Conservation (phyloP, 371 early-diverging fungal species). For the Mucor saturninus region DNA sequence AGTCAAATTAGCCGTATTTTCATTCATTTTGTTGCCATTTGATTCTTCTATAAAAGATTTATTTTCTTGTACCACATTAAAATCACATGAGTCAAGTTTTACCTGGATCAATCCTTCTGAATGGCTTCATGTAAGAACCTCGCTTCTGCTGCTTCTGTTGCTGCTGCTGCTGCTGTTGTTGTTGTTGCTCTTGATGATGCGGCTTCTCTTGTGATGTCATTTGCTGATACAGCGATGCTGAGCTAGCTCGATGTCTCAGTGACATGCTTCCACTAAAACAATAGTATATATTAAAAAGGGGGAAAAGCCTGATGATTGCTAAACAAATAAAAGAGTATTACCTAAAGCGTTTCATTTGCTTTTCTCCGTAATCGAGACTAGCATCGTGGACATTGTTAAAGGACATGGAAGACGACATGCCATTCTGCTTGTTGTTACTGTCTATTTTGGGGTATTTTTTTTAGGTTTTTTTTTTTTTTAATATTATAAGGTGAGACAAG, state of each 20-base stretch:
- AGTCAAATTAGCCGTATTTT: not conserved
- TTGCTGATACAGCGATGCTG: constrained; percentile 16
- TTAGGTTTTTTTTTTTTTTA: not conserved
- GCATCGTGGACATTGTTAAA: constrained; percentile 8
- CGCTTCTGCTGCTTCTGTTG: constrained; percentile 1
- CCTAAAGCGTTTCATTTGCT: constrained; percentile 33
- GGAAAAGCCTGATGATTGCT: not conserved
- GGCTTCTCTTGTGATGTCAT: not conserved
- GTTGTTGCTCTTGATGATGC: not conserved
- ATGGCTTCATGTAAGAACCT: constrained; percentile 15
- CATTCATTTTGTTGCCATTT: not conserved
- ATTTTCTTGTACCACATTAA: constrained; percentile 12
- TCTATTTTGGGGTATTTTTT: too few species aligned
- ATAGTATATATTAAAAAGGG: not conserved
- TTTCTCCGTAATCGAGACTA: constrained; percentile 6
- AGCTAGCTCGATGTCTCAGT: constrained; percentile 25
- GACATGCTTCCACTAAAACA: constrained; percentile 9
- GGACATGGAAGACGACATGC: constrained; percentile 11
- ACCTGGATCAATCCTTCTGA: constrained; percentile 21
- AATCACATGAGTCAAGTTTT: constrained; percentile 13
- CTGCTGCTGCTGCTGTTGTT: not conserved
- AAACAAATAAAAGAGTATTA: constrained; percentile 1
- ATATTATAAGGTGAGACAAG: not conserved
- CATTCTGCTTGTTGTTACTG: constrained; percentile 1
- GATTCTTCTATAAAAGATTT: constrained; percentile 5